Evolutionary conservation across 2,329 filamentous ascomycete species (phyloP), one percentile per base, ranked within the genome.

Genomic region (Alternaria brassicae): DNA sequence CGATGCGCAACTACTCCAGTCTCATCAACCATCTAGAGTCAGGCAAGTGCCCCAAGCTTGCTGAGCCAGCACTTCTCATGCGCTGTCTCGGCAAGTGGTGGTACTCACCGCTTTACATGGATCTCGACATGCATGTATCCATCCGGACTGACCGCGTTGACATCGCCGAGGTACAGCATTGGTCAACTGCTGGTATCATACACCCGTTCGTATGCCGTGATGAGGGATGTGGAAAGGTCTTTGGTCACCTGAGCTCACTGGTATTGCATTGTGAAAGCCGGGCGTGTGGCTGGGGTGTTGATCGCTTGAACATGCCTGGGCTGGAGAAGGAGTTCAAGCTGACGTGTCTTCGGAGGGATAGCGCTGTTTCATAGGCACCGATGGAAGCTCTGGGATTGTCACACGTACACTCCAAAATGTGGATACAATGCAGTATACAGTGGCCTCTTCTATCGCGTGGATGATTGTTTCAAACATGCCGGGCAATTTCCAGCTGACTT

Each of bases 31-130:
- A 77, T 48, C 66, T 76, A 63, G 86, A 88, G 67, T 86, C 84
- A 4, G 75, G 89, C 21, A 88, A 91, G 72, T 91, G 92, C 72
- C 85, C 85, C 17, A 83, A 89, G 28, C 88, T 88, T 0, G 87
- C 88, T 0, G 87, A 92, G 76, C 88, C 67, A 1, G 36, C 59
- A 2, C 58, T 59, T 17, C 61, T 76, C 23, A 55, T 63, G 9
- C 60, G 49, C 3, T 65, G 64, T 25, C 70, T 77, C 1, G 73
- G 74, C 7, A 68, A 62, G 28, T 76, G 72, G 71, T 77, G 73
- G 73, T 74, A 75, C 59, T 73, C 73, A 0, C 44, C 71, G 1
- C 62, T 75, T 1, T 77, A 69, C 62, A 77, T 77, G 73, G 73
- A 76, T 51, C 52, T 74, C n/a, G 72, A 72, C 30, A 63, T 76